Percentiles rank a stretch among this genome's conserved stretches.
Evolutionary conservation across 768 basidiomycete genomes (phyloP).

Genomic region (Leccinum sublutescens): DNA sequence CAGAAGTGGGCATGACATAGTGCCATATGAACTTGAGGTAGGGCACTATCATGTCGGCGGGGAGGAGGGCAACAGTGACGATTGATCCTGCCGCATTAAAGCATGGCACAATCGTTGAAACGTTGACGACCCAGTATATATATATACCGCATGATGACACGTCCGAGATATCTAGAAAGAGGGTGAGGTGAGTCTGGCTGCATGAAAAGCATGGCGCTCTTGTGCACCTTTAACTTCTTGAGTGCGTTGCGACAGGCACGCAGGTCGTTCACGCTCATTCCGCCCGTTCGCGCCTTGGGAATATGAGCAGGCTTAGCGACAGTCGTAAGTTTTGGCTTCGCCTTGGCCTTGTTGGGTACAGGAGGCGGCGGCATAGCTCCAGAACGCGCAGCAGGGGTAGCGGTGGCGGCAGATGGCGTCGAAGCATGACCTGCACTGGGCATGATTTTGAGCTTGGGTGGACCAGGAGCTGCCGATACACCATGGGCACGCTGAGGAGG

Average conservation of each 20-base stretch:
- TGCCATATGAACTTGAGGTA: no score
- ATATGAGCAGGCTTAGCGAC: slow-evolving; percentile 44
- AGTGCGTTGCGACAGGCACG: slow-evolving; percentile 72
- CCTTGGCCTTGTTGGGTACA: slow-evolving; percentile 26
- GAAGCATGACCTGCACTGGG: slow-evolving; percentile 18
- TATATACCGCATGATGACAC: no score
- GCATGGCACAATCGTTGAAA: no score
- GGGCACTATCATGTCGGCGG: no score
- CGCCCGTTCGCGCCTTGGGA: slow-evolving; percentile 70
- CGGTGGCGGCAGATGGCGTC: slow-evolving; percentile 18
- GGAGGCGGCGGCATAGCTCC: slow-evolving; percentile 32
- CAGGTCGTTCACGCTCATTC: slow-evolving; percentile 76
- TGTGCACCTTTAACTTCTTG: slow-evolving; percentile 47
- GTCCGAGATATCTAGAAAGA: no score
- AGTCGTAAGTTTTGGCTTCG: slow-evolving; percentile 25
- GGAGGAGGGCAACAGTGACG: no score
- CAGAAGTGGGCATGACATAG: no score
- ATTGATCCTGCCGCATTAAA: no score
- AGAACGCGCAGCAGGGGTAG: slow-evolving; percentile 9
- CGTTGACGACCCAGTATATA: no score
- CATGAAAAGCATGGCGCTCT: slow-evolving; percentile 65
- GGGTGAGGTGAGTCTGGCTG: slow-evolving; percentile 51
- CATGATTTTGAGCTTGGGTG: slow-evolving; percentile 57
- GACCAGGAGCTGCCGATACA: slow-evolving; percentile 28
- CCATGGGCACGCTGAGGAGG: slow-evolving; percentile 32